Conservation (phyloP, 2,329 filamentous ascomycete species). For the Myriosclerotinia duriaeana region DNA sequence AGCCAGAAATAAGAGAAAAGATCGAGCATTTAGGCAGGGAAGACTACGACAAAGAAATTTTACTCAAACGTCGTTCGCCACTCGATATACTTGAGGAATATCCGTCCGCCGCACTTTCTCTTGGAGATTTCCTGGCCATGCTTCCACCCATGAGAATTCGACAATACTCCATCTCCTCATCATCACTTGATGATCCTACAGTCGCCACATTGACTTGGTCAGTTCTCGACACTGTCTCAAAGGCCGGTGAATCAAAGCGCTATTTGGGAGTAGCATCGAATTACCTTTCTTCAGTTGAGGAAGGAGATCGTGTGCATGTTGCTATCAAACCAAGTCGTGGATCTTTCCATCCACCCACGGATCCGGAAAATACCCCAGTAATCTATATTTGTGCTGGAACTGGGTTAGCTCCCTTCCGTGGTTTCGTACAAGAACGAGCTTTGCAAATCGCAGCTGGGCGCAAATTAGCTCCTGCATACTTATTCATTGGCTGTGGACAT, state of each 20-base stretch:
- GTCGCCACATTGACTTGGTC: constrained; percentile 60
- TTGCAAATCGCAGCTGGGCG: constrained; percentile 17
- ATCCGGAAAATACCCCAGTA: constrained; percentile 38
- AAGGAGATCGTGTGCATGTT: constrained; percentile 43
- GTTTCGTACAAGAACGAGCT: constrained; percentile 39
- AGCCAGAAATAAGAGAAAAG: constrained; percentile 46
- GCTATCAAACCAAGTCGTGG: constrained; percentile 46
- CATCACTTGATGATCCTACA: constrained; percentile 66
- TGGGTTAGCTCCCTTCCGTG: constrained; percentile 37
- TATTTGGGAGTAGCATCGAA: constrained; percentile 50
- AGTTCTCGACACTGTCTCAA: constrained; percentile 51
- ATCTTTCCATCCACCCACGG: constrained; percentile 30
- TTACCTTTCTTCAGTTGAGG: constrained; percentile 46
- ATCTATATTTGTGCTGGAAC: constrained; percentile 41
- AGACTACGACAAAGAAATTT: constrained; percentile 37
- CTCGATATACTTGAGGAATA: constrained; percentile 70
- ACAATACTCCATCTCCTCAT: constrained; percentile 80
- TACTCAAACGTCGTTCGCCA: constrained; percentile 57
- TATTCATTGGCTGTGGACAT: constrained; percentile 51
- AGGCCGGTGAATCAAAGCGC: constrained; percentile 40
- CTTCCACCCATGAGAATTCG: constrained; percentile 74
- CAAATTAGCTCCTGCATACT: constrained; percentile 39
- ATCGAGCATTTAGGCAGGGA: constrained; percentile 44
- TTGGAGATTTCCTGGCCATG: constrained; percentile 68
- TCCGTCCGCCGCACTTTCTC: constrained; percentile 57